These are phyloP conservation scores for Pachyrhizus erosus DNA, from an alignment of 306 rosid species.

Conservation along the genomic window DNA sequence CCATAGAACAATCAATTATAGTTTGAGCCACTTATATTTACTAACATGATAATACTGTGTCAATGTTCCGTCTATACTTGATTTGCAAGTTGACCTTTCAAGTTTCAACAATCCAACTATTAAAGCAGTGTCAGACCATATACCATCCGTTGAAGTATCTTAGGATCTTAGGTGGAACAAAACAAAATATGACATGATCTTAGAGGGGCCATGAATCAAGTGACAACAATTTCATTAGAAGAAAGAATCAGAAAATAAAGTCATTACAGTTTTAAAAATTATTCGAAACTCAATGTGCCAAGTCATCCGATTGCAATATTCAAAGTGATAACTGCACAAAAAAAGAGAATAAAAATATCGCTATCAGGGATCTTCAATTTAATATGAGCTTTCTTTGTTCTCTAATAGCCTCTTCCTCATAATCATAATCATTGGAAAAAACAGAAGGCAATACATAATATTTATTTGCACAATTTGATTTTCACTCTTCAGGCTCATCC, in stretches of 20 bases:
- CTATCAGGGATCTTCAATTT: conserved; percentile 6
- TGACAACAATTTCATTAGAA: not conserved
- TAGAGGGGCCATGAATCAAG: not conserved
- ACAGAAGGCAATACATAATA: not conserved
- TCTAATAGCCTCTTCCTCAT: not conserved
- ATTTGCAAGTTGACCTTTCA: not conserved
- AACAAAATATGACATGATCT: too few relatives aligned
- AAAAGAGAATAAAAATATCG: conserved; percentile 12
- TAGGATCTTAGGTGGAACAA: too few relatives aligned
- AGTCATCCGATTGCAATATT: conserved; percentile 17
- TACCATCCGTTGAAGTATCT: too few relatives aligned
- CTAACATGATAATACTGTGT: not conserved
- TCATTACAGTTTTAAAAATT: conserved; percentile 3
- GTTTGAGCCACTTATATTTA: not conserved
- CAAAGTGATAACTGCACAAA: conserved; percentile 19
- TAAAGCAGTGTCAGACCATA: not conserved
- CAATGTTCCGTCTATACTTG: not conserved
- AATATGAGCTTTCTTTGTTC: conserved; percentile 18
- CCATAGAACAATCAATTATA: not conserved
- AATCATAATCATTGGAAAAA: conserved; percentile 2
- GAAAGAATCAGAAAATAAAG: not conserved
- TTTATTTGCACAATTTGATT: not conserved
- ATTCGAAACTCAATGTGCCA: conserved; percentile 11
- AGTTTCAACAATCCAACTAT: not conserved
- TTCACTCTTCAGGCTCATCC: conserved; percentile 56